These are phyloP conservation scores for Ustilago vetiveriae DNA, from an alignment of 1,284 basidiomycete genomes.

Conservation along the genomic window DNA sequence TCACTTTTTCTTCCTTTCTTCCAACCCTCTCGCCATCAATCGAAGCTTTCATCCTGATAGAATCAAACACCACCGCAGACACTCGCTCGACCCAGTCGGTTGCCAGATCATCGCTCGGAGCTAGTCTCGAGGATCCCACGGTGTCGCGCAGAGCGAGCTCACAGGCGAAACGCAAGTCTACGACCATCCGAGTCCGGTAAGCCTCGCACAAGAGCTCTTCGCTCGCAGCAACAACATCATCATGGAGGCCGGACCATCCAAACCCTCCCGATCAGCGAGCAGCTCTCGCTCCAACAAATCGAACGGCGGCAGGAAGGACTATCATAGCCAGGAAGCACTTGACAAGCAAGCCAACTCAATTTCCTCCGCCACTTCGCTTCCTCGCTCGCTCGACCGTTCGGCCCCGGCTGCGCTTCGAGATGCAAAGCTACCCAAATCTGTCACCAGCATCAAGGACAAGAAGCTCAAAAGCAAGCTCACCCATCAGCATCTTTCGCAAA, in stretches of 20 bases:
- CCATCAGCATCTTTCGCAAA: constrained; percentile 53
- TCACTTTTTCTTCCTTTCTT: no score
- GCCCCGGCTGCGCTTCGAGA: constrained; percentile 45
- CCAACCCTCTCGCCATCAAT: no score
- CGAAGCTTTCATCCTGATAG: no score
- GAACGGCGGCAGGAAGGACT: constrained; percentile 18
- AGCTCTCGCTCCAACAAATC: constrained; percentile 10
- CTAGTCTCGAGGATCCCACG: no score
- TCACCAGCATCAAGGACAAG: constrained; percentile 60
- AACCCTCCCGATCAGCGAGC: constrained; percentile 11
- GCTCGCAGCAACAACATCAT: not conserved
- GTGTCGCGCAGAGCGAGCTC: no score
- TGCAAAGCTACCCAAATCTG: constrained; percentile 56
- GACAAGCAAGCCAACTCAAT: constrained; percentile 59
- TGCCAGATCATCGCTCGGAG: no score
- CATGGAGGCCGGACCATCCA: constrained; percentile 48
- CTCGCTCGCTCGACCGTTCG: constrained; percentile 56
- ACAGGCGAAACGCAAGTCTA: no score
- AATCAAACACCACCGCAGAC: no score
- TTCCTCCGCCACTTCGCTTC: constrained; percentile 55
- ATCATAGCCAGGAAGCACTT: constrained; percentile 53
- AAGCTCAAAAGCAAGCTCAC: constrained; percentile 63
- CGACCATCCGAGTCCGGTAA: no score
- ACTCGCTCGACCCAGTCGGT: no score
- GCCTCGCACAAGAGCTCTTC: not conserved